A percentile compares a stretch with the other conserved stretches of the same genome.
Evolutionary conservation across 202 grass and related monocot species (phyloP).

Genomic region (Brachypodium distachyon): DNA sequence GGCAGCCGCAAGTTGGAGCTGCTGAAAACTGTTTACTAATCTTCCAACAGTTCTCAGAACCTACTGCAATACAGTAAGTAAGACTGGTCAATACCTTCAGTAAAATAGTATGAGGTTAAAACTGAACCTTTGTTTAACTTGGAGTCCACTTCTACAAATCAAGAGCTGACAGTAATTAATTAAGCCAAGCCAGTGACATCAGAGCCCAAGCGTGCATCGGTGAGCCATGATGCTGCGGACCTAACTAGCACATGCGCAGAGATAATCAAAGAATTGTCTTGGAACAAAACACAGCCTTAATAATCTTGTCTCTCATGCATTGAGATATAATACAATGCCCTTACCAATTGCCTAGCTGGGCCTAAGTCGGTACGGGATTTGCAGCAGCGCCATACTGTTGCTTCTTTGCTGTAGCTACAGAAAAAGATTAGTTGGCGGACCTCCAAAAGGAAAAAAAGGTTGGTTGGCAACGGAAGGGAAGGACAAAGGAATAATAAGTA

Average conservation of each 20-base stretch:
- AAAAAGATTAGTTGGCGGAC: neutral
- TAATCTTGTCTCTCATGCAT: neutral
- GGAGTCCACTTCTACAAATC: neutral
- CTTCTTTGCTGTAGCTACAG: neutral
- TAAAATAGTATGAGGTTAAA: neutral
- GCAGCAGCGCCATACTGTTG: neutral
- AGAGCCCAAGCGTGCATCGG: neutral
- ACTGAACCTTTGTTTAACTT: neutral
- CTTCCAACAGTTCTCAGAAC: neutral
- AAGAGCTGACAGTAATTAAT: neutral
- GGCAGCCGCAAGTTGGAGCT: neutral
- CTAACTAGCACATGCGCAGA: neutral
- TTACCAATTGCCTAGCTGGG: too few species aligned
- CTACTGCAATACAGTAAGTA: too few species aligned
- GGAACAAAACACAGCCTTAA: too few species aligned
- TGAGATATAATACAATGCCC: neutral
- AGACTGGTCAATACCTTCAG: neutral
- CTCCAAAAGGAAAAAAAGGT: neutral
- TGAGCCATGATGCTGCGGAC: neutral
- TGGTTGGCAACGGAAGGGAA: neutral
- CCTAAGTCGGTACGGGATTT: too few species aligned
- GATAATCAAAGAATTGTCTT: too few species aligned
- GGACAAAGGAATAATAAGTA: neutral
- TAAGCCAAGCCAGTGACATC: neutral
- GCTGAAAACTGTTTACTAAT: neutral